These are phyloP conservation scores for Porogramme epimiltina DNA, from an alignment of 1,284 basidiomycete species.

Conservation along the genomic window DNA sequence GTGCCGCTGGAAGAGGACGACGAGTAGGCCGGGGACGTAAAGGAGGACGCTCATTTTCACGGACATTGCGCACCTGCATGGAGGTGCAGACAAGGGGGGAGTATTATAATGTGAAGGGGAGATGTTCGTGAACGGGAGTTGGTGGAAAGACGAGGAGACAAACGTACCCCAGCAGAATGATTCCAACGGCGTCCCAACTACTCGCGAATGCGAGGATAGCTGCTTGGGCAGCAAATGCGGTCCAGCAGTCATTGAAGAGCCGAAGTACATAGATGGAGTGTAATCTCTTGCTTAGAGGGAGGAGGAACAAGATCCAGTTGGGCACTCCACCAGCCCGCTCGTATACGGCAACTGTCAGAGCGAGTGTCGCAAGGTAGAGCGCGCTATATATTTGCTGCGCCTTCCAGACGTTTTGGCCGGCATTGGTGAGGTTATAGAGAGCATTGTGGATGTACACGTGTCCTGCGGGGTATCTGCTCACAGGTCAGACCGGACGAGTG, in stretches of 20 bases:
- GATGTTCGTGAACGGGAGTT: neutral
- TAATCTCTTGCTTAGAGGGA: slow-evolving; percentile 89
- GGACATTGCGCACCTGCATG: slow-evolving; percentile 80
- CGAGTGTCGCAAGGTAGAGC: slow-evolving; percentile 72
- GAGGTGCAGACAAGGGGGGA: neutral
- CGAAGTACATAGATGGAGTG: slow-evolving; percentile 94
- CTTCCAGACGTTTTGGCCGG: slow-evolving; percentile 60
- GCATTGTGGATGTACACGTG: slow-evolving; percentile 85
- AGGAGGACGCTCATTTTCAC: slow-evolving; percentile 97
- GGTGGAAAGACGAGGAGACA: neutral
- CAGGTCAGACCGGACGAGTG: slow-evolving; percentile 4
- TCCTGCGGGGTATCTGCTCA: slow-evolving; percentile 92
- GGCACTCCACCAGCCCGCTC: slow-evolving; percentile 63
- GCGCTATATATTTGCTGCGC: slow-evolving; percentile 81
- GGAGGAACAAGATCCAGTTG: slow-evolving; percentile 77
- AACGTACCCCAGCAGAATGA: slow-evolving; percentile 74
- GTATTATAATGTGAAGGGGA: neutral
- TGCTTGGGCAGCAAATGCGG: slow-evolving; percentile 63
- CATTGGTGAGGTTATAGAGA: slow-evolving; percentile 68
- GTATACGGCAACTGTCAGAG: slow-evolving; percentile 73
- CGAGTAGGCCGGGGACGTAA: slow-evolving; percentile 88
- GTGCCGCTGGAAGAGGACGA: slow-evolving; percentile 75
- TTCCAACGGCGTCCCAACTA: slow-evolving; percentile 63
- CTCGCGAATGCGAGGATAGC: slow-evolving; percentile 63
- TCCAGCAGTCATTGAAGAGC: slow-evolving; percentile 96